Evolutionary conservation across 768 basidiomycete genomes (phyloP), one percentile per base, ranked within the genome.

Genomic region (Hericium coralloides): DNA sequence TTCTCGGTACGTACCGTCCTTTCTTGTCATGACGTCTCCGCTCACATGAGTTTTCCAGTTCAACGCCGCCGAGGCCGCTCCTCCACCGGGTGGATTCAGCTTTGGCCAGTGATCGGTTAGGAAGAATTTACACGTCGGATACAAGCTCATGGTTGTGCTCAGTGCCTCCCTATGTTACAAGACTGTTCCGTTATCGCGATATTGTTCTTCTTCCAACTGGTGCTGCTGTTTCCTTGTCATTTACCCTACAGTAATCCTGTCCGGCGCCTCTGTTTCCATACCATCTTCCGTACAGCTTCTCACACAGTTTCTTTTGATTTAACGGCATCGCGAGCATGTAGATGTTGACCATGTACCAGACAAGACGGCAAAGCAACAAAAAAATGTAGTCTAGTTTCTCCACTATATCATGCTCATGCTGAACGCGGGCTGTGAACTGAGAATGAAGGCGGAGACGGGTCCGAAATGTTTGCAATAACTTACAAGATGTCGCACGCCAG

Each of bases 51-150:
- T 55, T 31, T 41, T 59, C 63, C 63, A 89, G 84, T 93, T 95
- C 81, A 85, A 92, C 68, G 79, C 85, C 52, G 89, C 89, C 72
- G 82, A 92, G 65, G 82, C 80, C 63, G 92, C 88, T 39, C 95
- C 89, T 48, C 95, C 95, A 59, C 89, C 92, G 69, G 95, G 95
- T 60, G 95, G 95, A 14, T 98, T 98, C 82, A 92, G 83, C 69
- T 98, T 98, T 68, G 92, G 88, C 60, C 82, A 84, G 70, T 78
- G 78, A 74, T 76, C 65, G 69, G 60, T 58, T 60, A 18, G 25
- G 15, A 18, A 38, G 17, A 31, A 31, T 18, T 43, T 55, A 43
- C 51, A 26, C 39, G 43, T 36, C 43, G 47, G 20, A 23, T n/a
- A 23, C 15, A 48, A 38, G 54, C 26, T 54, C 49, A 60, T 55